Percentiles rank a stretch among this genome's conserved stretches.
phyloP scores from a whole-genome alignment of 805 yeast species.

The Starmerella potacharoeniae region DNA sequence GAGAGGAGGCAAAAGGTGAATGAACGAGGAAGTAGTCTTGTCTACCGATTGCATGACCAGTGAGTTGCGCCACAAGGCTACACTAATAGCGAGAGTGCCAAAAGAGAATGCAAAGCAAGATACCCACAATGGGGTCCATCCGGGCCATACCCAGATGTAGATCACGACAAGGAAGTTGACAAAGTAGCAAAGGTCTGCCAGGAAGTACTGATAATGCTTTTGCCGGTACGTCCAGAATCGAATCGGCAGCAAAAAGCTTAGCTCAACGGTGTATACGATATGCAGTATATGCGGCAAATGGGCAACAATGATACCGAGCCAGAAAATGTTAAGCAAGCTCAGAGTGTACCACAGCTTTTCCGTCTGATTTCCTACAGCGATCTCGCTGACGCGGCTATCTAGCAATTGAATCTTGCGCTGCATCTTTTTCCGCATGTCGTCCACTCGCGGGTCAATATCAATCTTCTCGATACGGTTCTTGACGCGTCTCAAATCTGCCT shows the following conservation, averaged over 20 bases:
- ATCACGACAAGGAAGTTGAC: slow-evolving; percentile 60
- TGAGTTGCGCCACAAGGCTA: slow-evolving; percentile 90
- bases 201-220: slow-evolving; percentile 65
- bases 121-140: slow-evolving; percentile 58
- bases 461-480: not conserved
- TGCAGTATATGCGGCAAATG: slow-evolving; percentile 68
- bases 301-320: slow-evolving; percentile 68
- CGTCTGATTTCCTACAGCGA: slow-evolving; percentile 32
- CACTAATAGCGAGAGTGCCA: slow-evolving; percentile 89
- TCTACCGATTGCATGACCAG: slow-evolving; percentile 84
- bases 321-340: slow-evolving; percentile 55
- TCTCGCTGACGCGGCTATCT: slow-evolving; percentile 25
- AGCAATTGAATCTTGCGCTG: slow-evolving; percentile 22
- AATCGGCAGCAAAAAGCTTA: slow-evolving; percentile 63
- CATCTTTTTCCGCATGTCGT: slow-evolving; percentile 20
- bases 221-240: slow-evolving; percentile 74
- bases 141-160: slow-evolving; percentile 76
- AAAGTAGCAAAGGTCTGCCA: slow-evolving; percentile 89
- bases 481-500: slow-evolving; percentile 10
- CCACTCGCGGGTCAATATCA: slow-evolving; percentile 23
- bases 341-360: slow-evolving; percentile 76
- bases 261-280: slow-evolving; percentile 52
- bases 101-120: slow-evolving; percentile 76
- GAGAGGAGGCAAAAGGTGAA: slow-evolving; percentile 83
- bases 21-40: slow-evolving; percentile 81